These are phyloP conservation scores for Ogataea glucozyma DNA, from an alignment of 805 yeast genomes.

Conservation along the genomic window DNA sequence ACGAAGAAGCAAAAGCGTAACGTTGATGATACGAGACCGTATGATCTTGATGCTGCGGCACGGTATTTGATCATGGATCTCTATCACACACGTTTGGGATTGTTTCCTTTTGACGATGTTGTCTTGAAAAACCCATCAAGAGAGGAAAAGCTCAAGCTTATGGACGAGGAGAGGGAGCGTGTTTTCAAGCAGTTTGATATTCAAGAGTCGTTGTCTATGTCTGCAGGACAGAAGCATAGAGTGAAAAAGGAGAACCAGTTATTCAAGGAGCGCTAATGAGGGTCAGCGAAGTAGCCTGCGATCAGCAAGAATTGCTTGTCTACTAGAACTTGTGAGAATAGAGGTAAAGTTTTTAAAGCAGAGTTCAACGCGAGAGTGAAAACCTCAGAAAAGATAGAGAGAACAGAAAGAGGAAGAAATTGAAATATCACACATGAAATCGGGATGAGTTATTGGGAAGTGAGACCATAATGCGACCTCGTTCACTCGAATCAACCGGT, in stretches of 20 bases:
- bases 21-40: not conserved
- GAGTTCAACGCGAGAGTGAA: no score
- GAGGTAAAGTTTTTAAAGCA: no score
- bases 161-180: conserved; percentile 15
- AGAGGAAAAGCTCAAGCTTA: conserved; percentile 11
- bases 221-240: conserved; percentile 7
- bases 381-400: no score
- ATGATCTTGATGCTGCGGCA: conserved; percentile 51
- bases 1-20: conserved; percentile 36
- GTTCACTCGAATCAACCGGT: no score
- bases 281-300: no score
- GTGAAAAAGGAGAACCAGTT: conserved; percentile 10
- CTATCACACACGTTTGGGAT: conserved; percentile 53
- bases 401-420: no score
- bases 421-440: no score
- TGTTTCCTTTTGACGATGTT: conserved; percentile 32
- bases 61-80: conserved; percentile 61
- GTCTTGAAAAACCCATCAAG: conserved; percentile 7
- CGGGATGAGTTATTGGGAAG: no score
- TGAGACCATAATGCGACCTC: no score
- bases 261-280: conserved; percentile 1
- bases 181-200: conserved; percentile 10
- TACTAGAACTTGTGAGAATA: no score
- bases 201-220: not conserved
- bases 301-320: no score